Evolutionary conservation across 225 moss, liverwort and hornwort species (phyloP), one percentile per base, ranked within the genome.

Genomic region (Sphagnum contortum): DNA sequence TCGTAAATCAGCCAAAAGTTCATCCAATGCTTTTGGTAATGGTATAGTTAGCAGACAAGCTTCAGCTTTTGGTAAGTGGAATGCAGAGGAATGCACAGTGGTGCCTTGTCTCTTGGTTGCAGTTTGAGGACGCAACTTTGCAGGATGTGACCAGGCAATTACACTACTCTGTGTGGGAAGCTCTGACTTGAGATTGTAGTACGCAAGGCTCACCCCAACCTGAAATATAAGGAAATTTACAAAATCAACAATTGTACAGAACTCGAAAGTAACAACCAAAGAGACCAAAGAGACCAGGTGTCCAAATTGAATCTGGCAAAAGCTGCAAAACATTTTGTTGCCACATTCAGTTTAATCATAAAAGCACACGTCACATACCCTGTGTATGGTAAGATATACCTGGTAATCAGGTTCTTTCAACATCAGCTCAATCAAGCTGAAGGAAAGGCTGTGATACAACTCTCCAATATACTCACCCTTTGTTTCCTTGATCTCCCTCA

Each of bases 191-290:
- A 74, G 75, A 58, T 88, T 79, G 74, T 85, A 76, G 67, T 90
- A 90, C 9, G 88, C 90, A 66, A 90, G 83, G 70, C 87, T 88
- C 65, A 90, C 80, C 57, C 83, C 88, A 67, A 90, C 88, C 81
- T 85, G 65, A 29, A 72, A 56, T 52, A 65, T 14, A 9, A 4
- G 8, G 53, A 6, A 53, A 9, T 29, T 29, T 4, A 12, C 7
- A 52, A 58, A 0, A 58, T 58, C 44, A 10, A 6, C 29, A 44
- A 3, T 5, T 44, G 58, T 44, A 13, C 29, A 7, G 44, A 44
- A 4, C 44, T 58, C 58, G 13, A 13, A 4, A 8, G 44, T 3
- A 8, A 12, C 7, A 13, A 11, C 58, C 7, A 1, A 58, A 13
- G 58, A 58, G 5, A 11, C 58, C 7, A 1, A 58, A 13, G 58